Percentiles rank a stretch among this genome's conserved stretches.
Conservation (phyloP, 257 asterid genomes). For the Przewalskia tangutica region DNA sequence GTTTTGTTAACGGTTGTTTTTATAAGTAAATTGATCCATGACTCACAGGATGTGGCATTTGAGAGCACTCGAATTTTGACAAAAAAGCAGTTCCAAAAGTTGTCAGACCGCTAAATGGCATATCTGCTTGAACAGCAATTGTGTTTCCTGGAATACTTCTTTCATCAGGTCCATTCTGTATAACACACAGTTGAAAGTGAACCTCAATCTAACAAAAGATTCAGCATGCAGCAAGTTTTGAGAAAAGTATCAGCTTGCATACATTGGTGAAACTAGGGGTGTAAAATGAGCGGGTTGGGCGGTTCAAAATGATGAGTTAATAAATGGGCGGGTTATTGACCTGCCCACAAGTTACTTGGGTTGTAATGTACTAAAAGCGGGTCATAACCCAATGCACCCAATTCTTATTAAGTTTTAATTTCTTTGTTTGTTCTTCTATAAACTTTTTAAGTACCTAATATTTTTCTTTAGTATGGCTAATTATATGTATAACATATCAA, state of each 20-base stretch:
- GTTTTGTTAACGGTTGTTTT: neutral
- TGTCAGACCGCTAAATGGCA: slow-evolving; percentile 90
- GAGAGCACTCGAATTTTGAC: slow-evolving; percentile 94
- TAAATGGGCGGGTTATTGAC: too few species aligned
- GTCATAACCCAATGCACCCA: too few species aligned
- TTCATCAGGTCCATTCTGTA: slow-evolving; percentile 89
- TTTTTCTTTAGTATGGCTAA: too few species aligned
- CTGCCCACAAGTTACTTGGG: too few species aligned
- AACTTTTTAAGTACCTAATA: too few species aligned
- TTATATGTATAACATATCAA: too few species aligned
- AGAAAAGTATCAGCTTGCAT: neutral
- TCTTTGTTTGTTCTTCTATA: too few species aligned
- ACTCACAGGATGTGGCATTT: slow-evolving; percentile 97
- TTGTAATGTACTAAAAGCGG: too few species aligned
- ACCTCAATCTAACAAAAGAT: neutral
- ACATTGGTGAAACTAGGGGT: neutral
- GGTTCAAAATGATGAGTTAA: too few species aligned
- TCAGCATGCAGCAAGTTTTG: neutral
- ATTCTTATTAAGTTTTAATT: too few species aligned
- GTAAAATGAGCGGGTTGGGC: too few species aligned
- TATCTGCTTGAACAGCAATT: slow-evolving; percentile 91
- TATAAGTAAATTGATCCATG: neutral
- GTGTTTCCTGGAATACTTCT: slow-evolving; percentile 97
- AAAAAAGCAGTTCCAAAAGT: slow-evolving; percentile 85
- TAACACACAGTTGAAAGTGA: slow-evolving; percentile 3